Conservation (phyloP, 2,329 filamentous ascomycete species). For the Trichoderma aggressivum region DNA sequence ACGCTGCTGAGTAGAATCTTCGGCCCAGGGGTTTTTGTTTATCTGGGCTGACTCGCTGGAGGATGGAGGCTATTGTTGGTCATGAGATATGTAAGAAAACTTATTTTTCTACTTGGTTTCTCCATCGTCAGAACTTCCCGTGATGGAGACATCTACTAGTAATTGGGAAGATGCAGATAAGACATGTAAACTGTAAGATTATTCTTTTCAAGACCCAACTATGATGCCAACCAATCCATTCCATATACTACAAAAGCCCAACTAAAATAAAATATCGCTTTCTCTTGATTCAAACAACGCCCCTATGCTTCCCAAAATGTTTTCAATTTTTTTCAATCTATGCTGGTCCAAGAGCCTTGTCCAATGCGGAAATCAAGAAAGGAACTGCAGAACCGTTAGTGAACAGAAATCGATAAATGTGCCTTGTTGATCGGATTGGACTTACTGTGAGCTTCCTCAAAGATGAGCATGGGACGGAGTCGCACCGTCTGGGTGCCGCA, state of each 20-base stretch:
- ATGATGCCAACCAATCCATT: neutral
- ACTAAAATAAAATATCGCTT: neutral
- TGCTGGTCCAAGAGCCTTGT: slow-evolving; percentile 9
- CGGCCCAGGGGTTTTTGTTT: neutral
- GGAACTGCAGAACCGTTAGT: neutral
- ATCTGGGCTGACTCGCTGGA: neutral
- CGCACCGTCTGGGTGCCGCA: slow-evolving; percentile 66
- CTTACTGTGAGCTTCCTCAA: slow-evolving; percentile 64
- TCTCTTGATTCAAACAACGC: neutral
- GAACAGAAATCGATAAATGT: neutral
- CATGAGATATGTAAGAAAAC: neutral
- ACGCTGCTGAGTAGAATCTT: neutral
- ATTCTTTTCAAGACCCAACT: neutral
- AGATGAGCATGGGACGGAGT: slow-evolving; percentile 77
- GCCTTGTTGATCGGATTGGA: neutral
- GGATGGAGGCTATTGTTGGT: neutral
- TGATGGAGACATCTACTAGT: no score
- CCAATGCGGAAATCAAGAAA: slow-evolving; percentile 1
- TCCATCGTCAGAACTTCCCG: neutral
- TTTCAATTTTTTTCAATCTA: neutral
- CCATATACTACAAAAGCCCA: neutral
- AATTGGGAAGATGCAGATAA: neutral
- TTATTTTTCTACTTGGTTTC: neutral
- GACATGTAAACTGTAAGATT: neutral
- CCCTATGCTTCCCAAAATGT: neutral